A percentile compares a stretch with the other conserved stretches of the same genome.
These are phyloP conservation scores for Chlorociboria aeruginascens DNA, from an alignment of 495 filamentous ascomycete species.

Conservation along the genomic window DNA sequence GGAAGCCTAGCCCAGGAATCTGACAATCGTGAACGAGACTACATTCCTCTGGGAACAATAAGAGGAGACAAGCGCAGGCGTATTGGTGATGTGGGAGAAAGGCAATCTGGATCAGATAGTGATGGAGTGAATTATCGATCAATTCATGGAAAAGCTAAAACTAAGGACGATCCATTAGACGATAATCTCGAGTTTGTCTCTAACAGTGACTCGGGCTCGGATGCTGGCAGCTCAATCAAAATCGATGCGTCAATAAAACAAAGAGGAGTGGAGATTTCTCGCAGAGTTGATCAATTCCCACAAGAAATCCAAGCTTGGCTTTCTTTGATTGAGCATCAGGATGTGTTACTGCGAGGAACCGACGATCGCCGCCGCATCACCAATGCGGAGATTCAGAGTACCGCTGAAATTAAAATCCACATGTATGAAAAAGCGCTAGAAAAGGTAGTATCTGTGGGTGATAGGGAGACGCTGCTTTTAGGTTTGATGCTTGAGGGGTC, in stretches of 20 bases:
- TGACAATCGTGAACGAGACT: constrained; percentile 27
- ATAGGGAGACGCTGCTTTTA: constrained; percentile 46
- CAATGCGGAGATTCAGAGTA: constrained; percentile 48
- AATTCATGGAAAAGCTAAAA: constrained; percentile 51
- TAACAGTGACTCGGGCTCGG: constrained; percentile 33
- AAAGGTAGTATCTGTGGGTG: constrained; percentile 27
- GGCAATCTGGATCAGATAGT: constrained; percentile 29
- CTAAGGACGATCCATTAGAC: constrained; percentile 29
- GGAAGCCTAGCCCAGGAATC: constrained; percentile 14
- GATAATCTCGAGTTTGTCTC: constrained; percentile 41
- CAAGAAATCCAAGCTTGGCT: constrained; percentile 64
- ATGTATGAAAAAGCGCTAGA: constrained; percentile 71
- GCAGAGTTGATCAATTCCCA: constrained; percentile 48
- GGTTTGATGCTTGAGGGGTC: constrained; percentile 60
- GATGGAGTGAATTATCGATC: constrained; percentile 54
- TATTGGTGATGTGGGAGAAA: constrained; percentile 13
- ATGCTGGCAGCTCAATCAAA: constrained; percentile 21
- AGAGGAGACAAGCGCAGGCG: constrained; percentile 17
- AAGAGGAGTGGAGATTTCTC: constrained; percentile 44
- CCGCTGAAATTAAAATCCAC: constrained; percentile 66
- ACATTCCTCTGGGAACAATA: constrained; percentile 26
- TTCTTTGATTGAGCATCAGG: constrained; percentile 62
- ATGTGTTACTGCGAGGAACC: constrained; percentile 38
- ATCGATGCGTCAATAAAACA: constrained; percentile 23
- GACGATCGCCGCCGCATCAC: constrained; percentile 33